Base-by-base conservation (phyloP, 768 basidiomycete genomes). In the Mrakia hoshinonis region DNA sequence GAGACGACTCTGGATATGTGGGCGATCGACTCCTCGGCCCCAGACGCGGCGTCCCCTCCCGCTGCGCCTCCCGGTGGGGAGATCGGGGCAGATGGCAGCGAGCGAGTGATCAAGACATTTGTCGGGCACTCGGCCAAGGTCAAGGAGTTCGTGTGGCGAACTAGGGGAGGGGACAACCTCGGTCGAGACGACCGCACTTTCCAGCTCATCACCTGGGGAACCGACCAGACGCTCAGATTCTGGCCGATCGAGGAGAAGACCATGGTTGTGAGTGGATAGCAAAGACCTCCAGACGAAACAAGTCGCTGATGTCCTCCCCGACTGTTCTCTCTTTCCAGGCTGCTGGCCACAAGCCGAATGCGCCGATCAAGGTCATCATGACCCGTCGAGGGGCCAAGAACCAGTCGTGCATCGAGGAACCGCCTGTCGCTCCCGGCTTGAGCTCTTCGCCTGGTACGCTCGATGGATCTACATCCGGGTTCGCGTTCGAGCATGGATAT, bases 101-200 rank as follows among this genome's bases (percentile, higher is more conserved):
- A 83, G 51, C 77, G 75, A 12, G 86, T 88, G 1, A 85, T 91
- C 6, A 87, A 89, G 74, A 81, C 83, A 9, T 95, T 94, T 74
- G 89, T 90, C 75, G 93, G 92, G 0, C 92, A 95, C 79, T 85
- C 86, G 18, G 72, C 60, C 58, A 73, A 73, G 62, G 95, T 98
- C 24, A 96, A 95, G 76, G 95, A 99, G 80, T 99, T 95, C 78
- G 93, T 99, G 1, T 99, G 96, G 96, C 82, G 96, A 72, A 86
- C 83, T 0, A 69, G 81, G 67, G 84, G 83, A 3, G 82, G 82
- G 0, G 75, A 79, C 13, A 78, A 83, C 76, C 85, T 87, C 2
- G 84, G 83, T 6, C 75, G 80, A 73, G 85, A 85, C 49, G 83
- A 85, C 47, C 81, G 83, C 1, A 83, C 83, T 64, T 85, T 86